A percentile compares a stretch with the other conserved stretches of the same genome.
Evolutionary conservation across 768 basidiomycete species (phyloP).

Genomic region (Naganishia kalamii): DNA sequence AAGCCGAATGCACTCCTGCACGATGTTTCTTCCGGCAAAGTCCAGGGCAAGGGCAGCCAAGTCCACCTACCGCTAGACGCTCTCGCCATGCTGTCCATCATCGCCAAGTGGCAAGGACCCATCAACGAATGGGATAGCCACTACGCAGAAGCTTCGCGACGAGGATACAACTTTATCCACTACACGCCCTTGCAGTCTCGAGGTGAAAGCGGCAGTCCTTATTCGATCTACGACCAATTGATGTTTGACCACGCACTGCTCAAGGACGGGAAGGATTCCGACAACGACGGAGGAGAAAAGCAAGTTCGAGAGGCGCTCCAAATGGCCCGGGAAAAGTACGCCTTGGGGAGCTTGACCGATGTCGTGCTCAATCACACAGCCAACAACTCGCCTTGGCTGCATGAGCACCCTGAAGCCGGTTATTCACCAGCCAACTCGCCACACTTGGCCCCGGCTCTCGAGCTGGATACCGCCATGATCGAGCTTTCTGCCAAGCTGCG

Average conservation of each 20-base stretch:
- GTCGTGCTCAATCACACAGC: slow-evolving; percentile 98
- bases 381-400: slow-evolving; percentile 83
- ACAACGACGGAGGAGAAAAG: slow-evolving; percentile 53
- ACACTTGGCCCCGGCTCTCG: slow-evolving; percentile 83
- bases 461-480: slow-evolving; percentile 79
- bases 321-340: slow-evolving; percentile 73
- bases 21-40: slow-evolving; percentile 53
- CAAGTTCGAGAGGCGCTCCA: slow-evolving; percentile 62
- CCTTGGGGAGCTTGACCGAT: slow-evolving; percentile 82
- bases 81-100: slow-evolving; percentile 76
- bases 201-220: slow-evolving; percentile 83
- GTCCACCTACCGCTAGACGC: slow-evolving; percentile 78
- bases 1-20: slow-evolving; percentile 45
- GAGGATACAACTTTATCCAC: slow-evolving; percentile 98
- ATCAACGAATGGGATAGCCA: slow-evolving; percentile 67
- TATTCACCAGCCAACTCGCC: slow-evolving; percentile 87
- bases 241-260: slow-evolving; percentile 75
- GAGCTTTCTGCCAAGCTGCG: slow-evolving; percentile 66
- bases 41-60: slow-evolving; percentile 49
- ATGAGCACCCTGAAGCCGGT: slow-evolving; percentile 91
- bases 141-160: slow-evolving; percentile 72
- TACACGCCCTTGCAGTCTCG: slow-evolving; percentile 91
- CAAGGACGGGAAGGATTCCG: slow-evolving; percentile 35
- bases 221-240: slow-evolving; percentile 83
- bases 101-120: slow-evolving; percentile 98